Evolutionary conservation across 1,284 basidiomycete species (phyloP).

Genomic region (Puccinia hordei): DNA sequence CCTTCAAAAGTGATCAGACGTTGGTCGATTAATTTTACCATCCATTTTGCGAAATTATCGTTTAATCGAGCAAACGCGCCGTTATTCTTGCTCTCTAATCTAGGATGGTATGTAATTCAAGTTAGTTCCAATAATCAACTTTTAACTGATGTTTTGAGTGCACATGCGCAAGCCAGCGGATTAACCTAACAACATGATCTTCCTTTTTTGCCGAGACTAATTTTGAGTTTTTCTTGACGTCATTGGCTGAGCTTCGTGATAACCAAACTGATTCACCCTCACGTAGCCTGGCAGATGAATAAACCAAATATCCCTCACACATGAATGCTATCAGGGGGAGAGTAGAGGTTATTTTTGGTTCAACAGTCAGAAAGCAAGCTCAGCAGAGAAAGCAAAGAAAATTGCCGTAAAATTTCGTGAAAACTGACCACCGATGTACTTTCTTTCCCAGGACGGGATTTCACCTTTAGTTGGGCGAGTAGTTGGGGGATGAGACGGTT

Average conservation of each 20-base stretch:
- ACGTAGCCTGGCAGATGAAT: conserved; percentile 20
- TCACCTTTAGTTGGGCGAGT: neutral
- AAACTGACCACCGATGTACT: conserved; percentile 28
- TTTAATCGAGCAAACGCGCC: conserved; percentile 41
- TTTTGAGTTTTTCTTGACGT: neutral
- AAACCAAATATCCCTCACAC: conserved; percentile 41
- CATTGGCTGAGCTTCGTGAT: neutral
- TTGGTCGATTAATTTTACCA: conserved; percentile 34
- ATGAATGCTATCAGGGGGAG: conserved; percentile 22
- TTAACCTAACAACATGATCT: conserved; percentile 43
- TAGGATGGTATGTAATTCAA: neutral
- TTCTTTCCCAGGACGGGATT: conserved; percentile 16
- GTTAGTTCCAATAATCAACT: neutral
- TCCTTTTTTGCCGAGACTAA: conserved; percentile 15
- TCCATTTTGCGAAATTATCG: conserved; percentile 44
- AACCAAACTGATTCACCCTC: conserved; percentile 42
- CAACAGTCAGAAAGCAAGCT: neutral
- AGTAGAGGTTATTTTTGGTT: neutral
- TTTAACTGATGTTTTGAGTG: neutral
- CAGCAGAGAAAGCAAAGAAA: neutral
- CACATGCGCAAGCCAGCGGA: neutral
- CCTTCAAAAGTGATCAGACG: conserved; percentile 38
- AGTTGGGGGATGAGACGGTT: neutral
- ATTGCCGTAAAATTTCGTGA: neutral
- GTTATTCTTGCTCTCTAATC: conserved; percentile 43